These are phyloP conservation scores for Solanum bulbocastanum DNA, from an alignment of 257 asterid genomes.

Conservation along the genomic window DNA sequence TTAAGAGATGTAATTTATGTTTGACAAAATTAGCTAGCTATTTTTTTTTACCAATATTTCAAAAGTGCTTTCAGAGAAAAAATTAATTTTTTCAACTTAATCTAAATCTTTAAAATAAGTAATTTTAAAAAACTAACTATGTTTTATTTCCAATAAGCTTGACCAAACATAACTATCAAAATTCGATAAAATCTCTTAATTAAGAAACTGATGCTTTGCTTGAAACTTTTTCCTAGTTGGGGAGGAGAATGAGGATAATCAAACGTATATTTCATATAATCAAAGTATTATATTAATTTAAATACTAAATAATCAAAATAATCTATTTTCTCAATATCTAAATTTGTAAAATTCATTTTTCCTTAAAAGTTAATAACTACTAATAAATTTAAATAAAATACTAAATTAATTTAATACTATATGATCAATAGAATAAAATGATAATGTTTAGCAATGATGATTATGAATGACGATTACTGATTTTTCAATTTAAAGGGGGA, in stretches of 20 bases:
- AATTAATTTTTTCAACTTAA: neutral
- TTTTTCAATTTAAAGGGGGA: neutral
- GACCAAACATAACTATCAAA: neutral
- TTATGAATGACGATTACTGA: neutral
- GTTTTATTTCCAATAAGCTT: neutral
- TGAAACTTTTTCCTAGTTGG: neutral
- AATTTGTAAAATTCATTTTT: no score
- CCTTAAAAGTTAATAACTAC: neutral
- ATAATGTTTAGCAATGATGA: neutral
- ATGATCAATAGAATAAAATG: neutral
- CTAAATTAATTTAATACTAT: neutral
- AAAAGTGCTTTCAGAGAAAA: neutral
- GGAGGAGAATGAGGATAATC: neutral
- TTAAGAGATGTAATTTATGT: neutral
- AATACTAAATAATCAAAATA: neutral
- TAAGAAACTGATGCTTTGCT: neutral
- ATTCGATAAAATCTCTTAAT: neutral
- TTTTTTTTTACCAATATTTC: no score
- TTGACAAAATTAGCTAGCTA: no score
- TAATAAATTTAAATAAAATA: neutral
- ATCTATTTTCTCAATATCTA: neutral
- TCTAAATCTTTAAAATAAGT: neutral
- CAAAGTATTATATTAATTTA: neutral
- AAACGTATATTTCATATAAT: neutral
- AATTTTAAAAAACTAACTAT: neutral